Conservation (phyloP, 495 filamentous ascomycete species). For the Hyaloscypha variabilis region DNA sequence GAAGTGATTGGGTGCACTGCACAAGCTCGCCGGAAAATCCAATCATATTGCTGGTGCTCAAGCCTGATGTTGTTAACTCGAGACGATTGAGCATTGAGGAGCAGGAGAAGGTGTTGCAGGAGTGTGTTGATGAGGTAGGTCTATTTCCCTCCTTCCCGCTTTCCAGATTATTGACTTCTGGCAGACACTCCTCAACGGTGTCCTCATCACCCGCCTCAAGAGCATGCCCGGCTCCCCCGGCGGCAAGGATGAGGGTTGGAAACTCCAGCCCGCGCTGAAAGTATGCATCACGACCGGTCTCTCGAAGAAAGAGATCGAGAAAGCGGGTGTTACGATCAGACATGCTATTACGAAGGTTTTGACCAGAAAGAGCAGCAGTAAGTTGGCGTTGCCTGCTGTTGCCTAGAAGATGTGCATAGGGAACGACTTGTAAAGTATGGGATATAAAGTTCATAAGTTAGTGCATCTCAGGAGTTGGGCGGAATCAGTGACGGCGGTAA, state of each 20-base stretch:
- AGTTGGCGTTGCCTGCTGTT: slow-evolving; percentile 27
- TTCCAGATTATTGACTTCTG: slow-evolving; percentile 14
- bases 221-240: slow-evolving; percentile 62
- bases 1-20: slow-evolving; percentile 89
- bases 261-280: slow-evolving; percentile 79
- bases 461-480: neutral
- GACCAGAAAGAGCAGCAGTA: slow-evolving; percentile 41
- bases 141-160: neutral
- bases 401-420: neutral
- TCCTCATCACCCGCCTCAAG: slow-evolving; percentile 86
- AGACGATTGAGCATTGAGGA: slow-evolving; percentile 68
- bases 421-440: neutral
- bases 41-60: slow-evolving; percentile 80
- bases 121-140: slow-evolving; percentile 89
- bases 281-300: slow-evolving; percentile 86
- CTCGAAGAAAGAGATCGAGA: slow-evolving; percentile 92
- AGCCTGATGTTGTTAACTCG: slow-evolving; percentile 76
- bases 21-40: slow-evolving; percentile 85
- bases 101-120: slow-evolving; percentile 84
- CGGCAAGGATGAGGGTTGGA: slow-evolving; percentile 61
- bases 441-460: neutral
- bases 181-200: slow-evolving; percentile 77
- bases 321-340: slow-evolving; percentile 82
- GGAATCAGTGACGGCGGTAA: neutral
- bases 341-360: slow-evolving; percentile 93